Evolutionary conservation across 2,329 filamentous ascomycete species (phyloP), one percentile per base, ranked within the genome.

Genomic region (Tolypocladium album): DNA sequence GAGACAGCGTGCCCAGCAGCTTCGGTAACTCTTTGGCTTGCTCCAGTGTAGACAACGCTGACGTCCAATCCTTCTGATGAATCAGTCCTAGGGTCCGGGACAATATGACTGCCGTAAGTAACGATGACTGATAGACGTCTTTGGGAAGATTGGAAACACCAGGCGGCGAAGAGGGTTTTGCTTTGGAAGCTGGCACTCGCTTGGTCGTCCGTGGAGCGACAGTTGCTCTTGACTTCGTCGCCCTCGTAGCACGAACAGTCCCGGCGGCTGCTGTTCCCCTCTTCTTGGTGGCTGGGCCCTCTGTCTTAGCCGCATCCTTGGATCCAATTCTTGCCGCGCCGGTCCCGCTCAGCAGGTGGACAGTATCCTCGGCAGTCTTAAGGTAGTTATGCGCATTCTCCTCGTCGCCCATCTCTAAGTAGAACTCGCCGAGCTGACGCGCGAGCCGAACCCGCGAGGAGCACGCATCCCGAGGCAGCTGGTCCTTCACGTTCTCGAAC

Each of bases 341-440:
- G 36, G 67, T 64, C 57, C 68, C 57, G 8, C 67, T 65, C 39
- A 79, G 68, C 11, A 65, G 65, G 27, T 71, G 69, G 31, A 80
- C 71, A 63, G 79, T 79, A 15, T 71, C 72, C 64, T 84, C 82
- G 7, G 82, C 83, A 45, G 75, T 74, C 56, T 70, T 68, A 27
- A 84, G 69, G 65, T 82, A 74, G 22, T 75, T 69, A 11, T 66
- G 61, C 47, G 79, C 79, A 34, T 73, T 72, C 17, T 78, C 75
- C 7, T 73, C 68, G 24, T 83, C 75, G 24, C 76, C 75, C 52
- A 77, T 73, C 45, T 78, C 75, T n/a, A 78, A 76, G 64, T 79
- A 84, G 20, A 87, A 76, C 55, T 80, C 79, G 39, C 82, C 80
- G 7, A 87, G 72, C 64, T 82, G 78, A 59, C 82, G 84, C 0